Percentiles rank a stretch among this genome's conserved stretches.
phyloP scores from a whole-genome alignment of 345 rosid genomes.

The Aquilaria sinensis region DNA sequence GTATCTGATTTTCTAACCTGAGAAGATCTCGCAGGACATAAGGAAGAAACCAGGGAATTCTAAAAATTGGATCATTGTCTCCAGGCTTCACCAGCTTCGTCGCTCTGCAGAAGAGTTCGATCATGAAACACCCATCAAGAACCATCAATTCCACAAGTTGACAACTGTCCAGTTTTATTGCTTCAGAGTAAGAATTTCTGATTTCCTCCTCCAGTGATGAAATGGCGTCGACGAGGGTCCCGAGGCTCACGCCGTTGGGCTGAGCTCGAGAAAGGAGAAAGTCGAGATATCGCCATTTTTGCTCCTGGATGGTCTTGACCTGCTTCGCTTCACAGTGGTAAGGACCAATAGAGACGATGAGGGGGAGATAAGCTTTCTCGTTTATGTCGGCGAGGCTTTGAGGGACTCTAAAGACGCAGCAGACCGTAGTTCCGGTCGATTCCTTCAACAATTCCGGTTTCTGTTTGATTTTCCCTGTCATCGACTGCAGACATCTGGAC shows the following conservation, averaged over 20 bases:
- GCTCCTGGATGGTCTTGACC: slow-evolving; percentile 39
- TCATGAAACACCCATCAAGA: slow-evolving; percentile 56
- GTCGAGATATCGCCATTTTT: slow-evolving; percentile 29
- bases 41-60: slow-evolving; percentile 40
- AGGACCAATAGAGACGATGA: slow-evolving; percentile 41
- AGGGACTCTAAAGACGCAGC: slow-evolving; percentile 30
- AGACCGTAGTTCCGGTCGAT: slow-evolving; percentile 13
- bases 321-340: slow-evolving; percentile 30
- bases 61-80: slow-evolving; percentile 40
- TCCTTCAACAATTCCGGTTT: slow-evolving; percentile 12
- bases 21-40: slow-evolving; percentile 41
- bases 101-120: slow-evolving; percentile 46
- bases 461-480: neutral
- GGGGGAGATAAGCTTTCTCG: slow-evolving; percentile 32
- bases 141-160: slow-evolving; percentile 39
- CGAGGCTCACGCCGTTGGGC: slow-evolving; percentile 5
- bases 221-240: slow-evolving; percentile 13
- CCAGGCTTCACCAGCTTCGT: slow-evolving; percentile 25
- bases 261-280: slow-evolving; percentile 17
- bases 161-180: neutral
- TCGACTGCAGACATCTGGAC: neutral
- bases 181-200: slow-evolving; percentile 30
- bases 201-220: slow-evolving; percentile 11
- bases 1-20: slow-evolving; percentile 55
- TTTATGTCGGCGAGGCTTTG: slow-evolving; percentile 17